Evolutionary conservation across 306 rosid species (phyloP).

Genomic region (Gillenia trifoliata): DNA sequence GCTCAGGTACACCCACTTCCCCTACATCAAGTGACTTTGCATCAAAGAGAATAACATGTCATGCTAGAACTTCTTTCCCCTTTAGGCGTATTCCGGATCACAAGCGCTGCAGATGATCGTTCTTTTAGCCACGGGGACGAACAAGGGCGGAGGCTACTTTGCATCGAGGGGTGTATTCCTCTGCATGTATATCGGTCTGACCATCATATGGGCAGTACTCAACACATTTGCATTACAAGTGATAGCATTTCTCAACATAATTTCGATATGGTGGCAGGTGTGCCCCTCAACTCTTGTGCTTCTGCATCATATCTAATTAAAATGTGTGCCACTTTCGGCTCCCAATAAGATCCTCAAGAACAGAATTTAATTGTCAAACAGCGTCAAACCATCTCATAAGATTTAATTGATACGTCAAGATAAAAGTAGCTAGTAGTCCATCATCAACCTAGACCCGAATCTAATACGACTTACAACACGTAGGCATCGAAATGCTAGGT

Average conservation of each 20-base stretch:
- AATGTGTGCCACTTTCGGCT: too few relatives aligned
- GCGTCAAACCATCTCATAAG: too few relatives aligned
- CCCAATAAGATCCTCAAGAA: too few relatives aligned
- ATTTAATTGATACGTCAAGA: too few relatives aligned
- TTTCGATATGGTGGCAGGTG: slow-evolving; percentile 34
- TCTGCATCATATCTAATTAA: not conserved
- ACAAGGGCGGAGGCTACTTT: slow-evolving; percentile 27
- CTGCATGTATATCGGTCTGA: slow-evolving; percentile 13
- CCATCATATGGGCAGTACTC: slow-evolving; percentile 22
- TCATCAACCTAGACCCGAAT: too few relatives aligned
- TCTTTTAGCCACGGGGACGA: slow-evolving; percentile 24
- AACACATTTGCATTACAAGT: slow-evolving; percentile 22
- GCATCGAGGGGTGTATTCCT: slow-evolving; percentile 20
- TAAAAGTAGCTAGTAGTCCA: too few relatives aligned
- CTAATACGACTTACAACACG: too few relatives aligned
- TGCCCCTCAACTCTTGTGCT: not conserved
- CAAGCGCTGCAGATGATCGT: slow-evolving; percentile 23
- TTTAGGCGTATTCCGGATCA: slow-evolving; percentile 27
- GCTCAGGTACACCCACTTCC: slow-evolving; percentile 13
- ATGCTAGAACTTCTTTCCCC: not conserved
- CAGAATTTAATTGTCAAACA: too few relatives aligned
- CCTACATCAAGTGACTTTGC: too few relatives aligned
- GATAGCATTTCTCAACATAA: slow-evolving; percentile 22
- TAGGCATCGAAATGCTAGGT: too few relatives aligned
- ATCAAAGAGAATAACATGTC: too few relatives aligned